Evolutionary conservation across 1,284 basidiomycete genomes (phyloP), one percentile per base, ranked within the genome.

Genomic region (Neonothopanus nambi): DNA sequence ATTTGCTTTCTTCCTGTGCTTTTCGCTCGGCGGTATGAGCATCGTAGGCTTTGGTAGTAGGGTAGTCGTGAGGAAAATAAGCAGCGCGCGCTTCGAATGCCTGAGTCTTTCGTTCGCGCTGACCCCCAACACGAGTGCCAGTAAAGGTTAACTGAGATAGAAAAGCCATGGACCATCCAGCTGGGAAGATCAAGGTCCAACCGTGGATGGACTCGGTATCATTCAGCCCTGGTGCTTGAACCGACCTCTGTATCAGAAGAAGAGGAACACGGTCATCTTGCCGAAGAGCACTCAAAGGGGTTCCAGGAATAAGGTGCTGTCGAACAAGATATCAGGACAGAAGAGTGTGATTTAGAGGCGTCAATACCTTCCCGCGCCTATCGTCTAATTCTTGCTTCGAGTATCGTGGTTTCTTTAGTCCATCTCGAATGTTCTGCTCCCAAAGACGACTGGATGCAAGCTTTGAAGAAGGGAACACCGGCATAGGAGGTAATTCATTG

Each of bases 111-210:
- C 85, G 79, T 65, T 96, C 91, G 17, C 84, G 80, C 61, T 94
- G 84, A 1, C 94, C 94, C 1, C 79, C 88, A 7, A 95, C 79
- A 3, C 91, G 85, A 0, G 89, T 89, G 20, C 88, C 87, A 1
- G 93, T 92, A 68, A 85, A 85, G 7, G 80, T 77, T 39, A 98
- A 79, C 0, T 93, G 94, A 23, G 79, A 79, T 57, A 92, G 83
- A 69, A 97, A 91, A 1, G 93, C 77, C 87, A 93, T 94, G 1
- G 81, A 78, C 93, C 93, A 98, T 8, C 91, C 91, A 1, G 82
- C 76, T 1, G 95, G 94, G 28, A 95, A 69, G 23, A 95, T 73
- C 5, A 98, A 71, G 1, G 85, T 92, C 87, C 89, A 96, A 33
- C 93, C 93, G 61, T 94, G 84, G 30, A 92, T 73, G 0, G 78